Percentiles rank a stretch among this genome's conserved stretches.
phyloP scores from a whole-genome alignment of 1,139 yeast species.

The Saccharomycopsis hybrid region DNA sequence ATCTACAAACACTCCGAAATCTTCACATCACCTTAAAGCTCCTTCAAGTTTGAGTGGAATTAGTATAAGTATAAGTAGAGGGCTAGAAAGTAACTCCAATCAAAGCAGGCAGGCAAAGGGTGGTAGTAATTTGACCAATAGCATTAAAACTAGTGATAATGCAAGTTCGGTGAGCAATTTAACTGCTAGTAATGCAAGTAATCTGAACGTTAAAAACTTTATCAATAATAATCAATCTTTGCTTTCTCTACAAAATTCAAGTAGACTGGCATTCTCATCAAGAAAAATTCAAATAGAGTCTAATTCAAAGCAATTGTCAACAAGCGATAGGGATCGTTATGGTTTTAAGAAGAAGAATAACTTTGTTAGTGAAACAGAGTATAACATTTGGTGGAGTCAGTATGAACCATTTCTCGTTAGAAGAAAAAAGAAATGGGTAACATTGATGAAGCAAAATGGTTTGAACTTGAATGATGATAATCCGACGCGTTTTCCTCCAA shows the following conservation, averaged over 20 bases:
- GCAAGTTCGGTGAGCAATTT: slow-evolving; percentile 3
- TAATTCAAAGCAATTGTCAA: slow-evolving; percentile 6
- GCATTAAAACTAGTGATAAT: not conserved
- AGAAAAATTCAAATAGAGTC: slow-evolving; percentile 4
- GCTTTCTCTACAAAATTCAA: slow-evolving; percentile 15
- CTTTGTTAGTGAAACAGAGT: slow-evolving; percentile 46
- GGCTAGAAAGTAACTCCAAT: not conserved
- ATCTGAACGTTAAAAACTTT: slow-evolving; percentile 10
- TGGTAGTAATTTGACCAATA: not conserved
- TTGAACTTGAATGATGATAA: slow-evolving; percentile 36
- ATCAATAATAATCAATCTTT: slow-evolving; percentile 18
- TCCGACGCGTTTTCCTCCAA: slow-evolving; percentile 67
- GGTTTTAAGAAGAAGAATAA: slow-evolving; percentile 71
- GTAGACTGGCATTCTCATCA: slow-evolving; percentile 4
- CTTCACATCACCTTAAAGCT: not conserved
- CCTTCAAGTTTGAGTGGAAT: not conserved
- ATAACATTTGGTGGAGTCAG: slow-evolving; percentile 66
- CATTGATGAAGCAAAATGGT: slow-evolving; percentile 61
- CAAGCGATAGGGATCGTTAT: slow-evolving; percentile 59
- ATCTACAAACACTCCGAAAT: not conserved
- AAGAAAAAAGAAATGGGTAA: slow-evolving; percentile 71
- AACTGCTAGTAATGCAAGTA: slow-evolving; percentile 1
- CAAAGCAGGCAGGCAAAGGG: not conserved
- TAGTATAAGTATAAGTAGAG: not conserved
- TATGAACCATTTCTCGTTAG: slow-evolving; percentile 59